Conservation (phyloP, 1,139 yeast genomes). For the Sugiyamaella pinicola region DNA sequence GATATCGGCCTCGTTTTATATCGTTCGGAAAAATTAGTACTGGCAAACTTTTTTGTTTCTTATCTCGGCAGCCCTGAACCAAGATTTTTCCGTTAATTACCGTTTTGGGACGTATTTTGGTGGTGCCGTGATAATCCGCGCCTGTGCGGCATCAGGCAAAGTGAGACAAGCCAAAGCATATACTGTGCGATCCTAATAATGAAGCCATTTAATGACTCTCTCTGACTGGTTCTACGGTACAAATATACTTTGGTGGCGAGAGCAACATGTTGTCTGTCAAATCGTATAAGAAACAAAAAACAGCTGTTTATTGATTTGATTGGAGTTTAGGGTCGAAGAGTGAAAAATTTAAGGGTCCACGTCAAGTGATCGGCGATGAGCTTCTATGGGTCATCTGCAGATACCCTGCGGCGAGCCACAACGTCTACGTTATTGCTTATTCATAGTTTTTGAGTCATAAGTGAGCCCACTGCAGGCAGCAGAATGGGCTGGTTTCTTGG, state of each 20-base stretch:
- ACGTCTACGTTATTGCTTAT: too few species aligned
- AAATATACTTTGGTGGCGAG: not conserved
- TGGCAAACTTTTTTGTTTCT: slow-evolving; percentile 2
- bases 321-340: not conserved
- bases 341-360: not conserved
- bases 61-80: not conserved
- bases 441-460: too few species aligned
- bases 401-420: too few species aligned
- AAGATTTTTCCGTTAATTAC: slow-evolving; percentile 13
- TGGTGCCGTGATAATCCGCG: slow-evolving; percentile 14
- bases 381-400: too few species aligned
- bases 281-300: too few species aligned
- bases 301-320: too few species aligned
- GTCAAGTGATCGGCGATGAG: slow-evolving; percentile 1
- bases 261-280: too few species aligned
- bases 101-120: slow-evolving; percentile 6
- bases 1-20: not conserved
- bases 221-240: too few species aligned
- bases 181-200: too few species aligned
- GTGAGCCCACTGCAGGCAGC: too few species aligned
- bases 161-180: slow-evolving; percentile 2
- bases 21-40: too few species aligned
- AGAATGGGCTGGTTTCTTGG: too few species aligned
- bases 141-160: slow-evolving; percentile 9
- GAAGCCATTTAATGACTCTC: not conserved